A percentile compares a stretch with the other conserved stretches of the same genome.
Conservation (phyloP, 441 rosid genomes). For the Dalechampia spathulata region DNA sequence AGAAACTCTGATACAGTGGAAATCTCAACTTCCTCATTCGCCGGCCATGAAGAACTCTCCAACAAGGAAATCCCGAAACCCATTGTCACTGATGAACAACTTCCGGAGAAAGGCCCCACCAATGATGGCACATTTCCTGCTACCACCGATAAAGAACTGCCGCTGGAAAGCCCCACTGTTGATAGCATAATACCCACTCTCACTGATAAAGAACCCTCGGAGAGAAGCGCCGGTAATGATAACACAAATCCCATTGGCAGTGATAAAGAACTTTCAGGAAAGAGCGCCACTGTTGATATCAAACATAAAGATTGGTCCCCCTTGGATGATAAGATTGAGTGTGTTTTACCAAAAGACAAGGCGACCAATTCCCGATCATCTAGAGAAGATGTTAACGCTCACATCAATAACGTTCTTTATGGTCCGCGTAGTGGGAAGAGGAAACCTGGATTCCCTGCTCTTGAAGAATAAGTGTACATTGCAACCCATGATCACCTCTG, state of each 20-base stretch:
- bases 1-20: too few relatives aligned
- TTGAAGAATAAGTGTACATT: slow-evolving; percentile 11
- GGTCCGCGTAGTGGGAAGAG: slow-evolving; percentile 28
- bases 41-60: neutral
- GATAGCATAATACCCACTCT: too few relatives aligned
- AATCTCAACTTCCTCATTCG: neutral
- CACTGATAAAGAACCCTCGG: neutral
- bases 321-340: slow-evolving; percentile 39
- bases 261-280: neutral
- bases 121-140: too few relatives aligned
- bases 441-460: slow-evolving; percentile 28
- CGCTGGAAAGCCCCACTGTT: too few relatives aligned
- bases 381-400: slow-evolving; percentile 23
- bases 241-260: neutral
- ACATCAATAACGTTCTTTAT: slow-evolving; percentile 24
- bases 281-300: neutral
- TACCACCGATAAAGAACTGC: too few relatives aligned
- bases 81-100: too few relatives aligned
- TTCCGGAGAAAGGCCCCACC: too few relatives aligned
- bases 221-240: neutral
- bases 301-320: slow-evolving; percentile 36
- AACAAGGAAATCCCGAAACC: too few relatives aligned
- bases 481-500: neutral
- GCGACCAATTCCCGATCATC: slow-evolving; percentile 4
- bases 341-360: slow-evolving; percentile 23